Conservation (phyloP, 1,284 basidiomycete species). For the Clitocybe nebularis region DNA sequence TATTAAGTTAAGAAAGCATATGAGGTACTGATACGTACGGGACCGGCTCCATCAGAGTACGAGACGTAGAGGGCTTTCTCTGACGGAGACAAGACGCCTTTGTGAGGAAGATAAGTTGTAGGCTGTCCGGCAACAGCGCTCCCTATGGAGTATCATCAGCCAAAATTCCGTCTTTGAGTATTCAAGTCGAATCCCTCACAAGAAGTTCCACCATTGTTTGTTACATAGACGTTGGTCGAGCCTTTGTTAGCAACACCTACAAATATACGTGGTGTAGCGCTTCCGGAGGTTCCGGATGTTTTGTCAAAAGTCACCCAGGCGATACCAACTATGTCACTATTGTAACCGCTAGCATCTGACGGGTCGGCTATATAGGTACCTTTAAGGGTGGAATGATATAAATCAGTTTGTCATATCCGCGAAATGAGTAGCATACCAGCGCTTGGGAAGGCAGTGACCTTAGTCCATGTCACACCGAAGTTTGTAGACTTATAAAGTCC, state of each 20-base stretch:
- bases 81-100: slow-evolving; percentile 55
- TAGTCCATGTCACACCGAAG: slow-evolving; percentile 51
- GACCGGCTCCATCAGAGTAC: slow-evolving; percentile 42
- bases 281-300: slow-evolving; percentile 48
- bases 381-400: slow-evolving; percentile 16
- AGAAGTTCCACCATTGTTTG: slow-evolving; percentile 50
- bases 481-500: slow-evolving; percentile 64
- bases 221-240: slow-evolving; percentile 50
- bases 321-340: slow-evolving; percentile 52
- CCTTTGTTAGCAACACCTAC: slow-evolving; percentile 60
- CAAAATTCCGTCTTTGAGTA: background rate
- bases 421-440: slow-evolving; percentile 34
- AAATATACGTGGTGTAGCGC: slow-evolving; percentile 59
- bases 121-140: slow-evolving; percentile 53
- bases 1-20: too few species aligned
- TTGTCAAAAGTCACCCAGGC: slow-evolving; percentile 67
- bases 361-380: slow-evolving; percentile 56
- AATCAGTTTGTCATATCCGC: background rate
- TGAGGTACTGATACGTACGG: too few species aligned
- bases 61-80: slow-evolving; percentile 58
- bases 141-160: slow-evolving; percentile 34
- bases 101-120: slow-evolving; percentile 57
- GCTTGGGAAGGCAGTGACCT: slow-evolving; percentile 54
- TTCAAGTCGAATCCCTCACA: slow-evolving; percentile 33
- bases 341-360: slow-evolving; percentile 51